Percentiles rank a stretch among this genome's conserved stretches.
These are phyloP conservation scores for Dactylorhiza incarnata DNA, from an alignment of 106 monocot genomes.

Conservation along the genomic window DNA sequence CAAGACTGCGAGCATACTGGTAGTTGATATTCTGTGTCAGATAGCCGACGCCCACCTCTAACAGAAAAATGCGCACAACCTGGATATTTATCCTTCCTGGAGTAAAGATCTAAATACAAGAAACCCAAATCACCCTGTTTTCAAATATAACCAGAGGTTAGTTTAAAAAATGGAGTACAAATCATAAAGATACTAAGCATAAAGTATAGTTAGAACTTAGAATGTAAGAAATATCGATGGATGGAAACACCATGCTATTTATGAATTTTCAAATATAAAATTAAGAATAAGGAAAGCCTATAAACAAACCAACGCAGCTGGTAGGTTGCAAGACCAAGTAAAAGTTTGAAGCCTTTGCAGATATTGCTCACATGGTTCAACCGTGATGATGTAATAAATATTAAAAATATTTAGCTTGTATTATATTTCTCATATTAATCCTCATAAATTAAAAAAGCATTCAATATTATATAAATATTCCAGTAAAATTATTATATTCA, in stretches of 20 bases:
- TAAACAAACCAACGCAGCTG: not conserved
- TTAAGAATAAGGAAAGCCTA: not conserved
- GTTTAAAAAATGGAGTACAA: not conserved
- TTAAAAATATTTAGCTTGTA: no score
- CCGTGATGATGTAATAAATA: no score
- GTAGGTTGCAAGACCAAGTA: not conserved
- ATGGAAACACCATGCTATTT: not conserved
- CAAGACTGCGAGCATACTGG: slow-evolving; percentile 46
- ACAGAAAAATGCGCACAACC: slow-evolving; percentile 97
- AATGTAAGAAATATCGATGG: not conserved
- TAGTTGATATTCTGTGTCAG: slow-evolving; percentile 69
- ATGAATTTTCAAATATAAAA: not conserved
- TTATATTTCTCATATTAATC: no score
- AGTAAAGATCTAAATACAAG: slow-evolving; percentile 87
- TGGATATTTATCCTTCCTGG: slow-evolving; percentile 75
- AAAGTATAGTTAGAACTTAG: not conserved
- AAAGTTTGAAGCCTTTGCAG: not conserved
- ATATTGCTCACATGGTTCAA: not conserved
- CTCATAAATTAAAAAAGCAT: no score
- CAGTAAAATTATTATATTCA: no score
- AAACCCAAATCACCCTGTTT: slow-evolving; percentile 77
- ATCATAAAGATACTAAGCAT: not conserved
- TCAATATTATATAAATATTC: no score
- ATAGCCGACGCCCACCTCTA: slow-evolving; percentile 66
- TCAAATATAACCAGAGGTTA: not conserved